Base-by-base conservation (phyloP, 2,329 filamentous ascomycete genomes). In the Neopestalotiopsis rosae region DNA sequence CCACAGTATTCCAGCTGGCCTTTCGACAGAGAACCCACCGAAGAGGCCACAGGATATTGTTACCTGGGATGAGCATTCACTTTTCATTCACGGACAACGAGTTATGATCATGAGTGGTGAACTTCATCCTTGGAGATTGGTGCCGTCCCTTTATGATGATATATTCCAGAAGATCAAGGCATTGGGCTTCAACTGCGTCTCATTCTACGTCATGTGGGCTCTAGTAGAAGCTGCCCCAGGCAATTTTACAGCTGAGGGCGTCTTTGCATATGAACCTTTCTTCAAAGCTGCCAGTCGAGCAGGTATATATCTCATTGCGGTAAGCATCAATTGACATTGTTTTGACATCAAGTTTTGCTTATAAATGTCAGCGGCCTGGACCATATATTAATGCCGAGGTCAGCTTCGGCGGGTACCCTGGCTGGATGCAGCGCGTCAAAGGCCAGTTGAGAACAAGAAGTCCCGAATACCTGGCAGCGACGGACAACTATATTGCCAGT, bases 151-250 rank as follows among this genome's bases (percentile, higher is more conserved):
- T 79, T 78, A 0, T 75, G 85, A 1, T 85, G 93, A 95, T 72
- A 76, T 95, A 1, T 91, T 96, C 74, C 90, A 95, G 74, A 96
- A 96, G 79, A 89, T 95, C 79, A 94, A 92, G 79, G 90, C 92
- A 0, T 80, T 94, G 1, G 93, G 93, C 0, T 94, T 94, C 81
- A 95, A 92, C 74, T 87, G 89, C 61, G 91, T 94, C 1, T 93
- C 91, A 0, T 94, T 94, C 77, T 95, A 95, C 75, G 85, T 90
- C 14, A 87, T 94, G 73, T 95, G 92, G 93, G 91, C 90, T 3
- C 81, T 95, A 7, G 78, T 94, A 0, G 93, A 95, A 77, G 92
- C 91, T 2, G 90, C 91, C 69, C 89, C 84, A 0, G 93, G 92
- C 2, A 83, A 88, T 4, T 94, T 93, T 73, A 84, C 84, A 10